Evolutionary conservation across 139 green algal species (phyloP).

Genomic region (Chlamydomonas incerta): DNA sequence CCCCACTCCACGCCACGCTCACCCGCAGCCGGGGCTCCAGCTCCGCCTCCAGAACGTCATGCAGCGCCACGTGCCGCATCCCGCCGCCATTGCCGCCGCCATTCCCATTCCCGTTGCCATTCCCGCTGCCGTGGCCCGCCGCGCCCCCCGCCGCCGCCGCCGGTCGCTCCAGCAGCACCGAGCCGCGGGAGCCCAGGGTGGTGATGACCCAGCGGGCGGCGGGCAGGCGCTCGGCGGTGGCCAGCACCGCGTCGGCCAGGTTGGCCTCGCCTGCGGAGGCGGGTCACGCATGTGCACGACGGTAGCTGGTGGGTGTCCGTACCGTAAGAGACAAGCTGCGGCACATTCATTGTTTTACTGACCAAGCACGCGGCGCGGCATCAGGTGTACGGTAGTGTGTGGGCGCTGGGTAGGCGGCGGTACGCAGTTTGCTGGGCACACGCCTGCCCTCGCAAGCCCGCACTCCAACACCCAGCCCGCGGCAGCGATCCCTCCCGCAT

Average conservation of each 20-base stretch:
- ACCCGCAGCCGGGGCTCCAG: background rate
- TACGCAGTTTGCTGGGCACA: too few relatives aligned
- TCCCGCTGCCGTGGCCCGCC: background rate
- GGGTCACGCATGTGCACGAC: too few relatives aligned
- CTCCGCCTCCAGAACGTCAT: background rate
- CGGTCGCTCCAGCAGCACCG: slow-evolving; percentile 74
- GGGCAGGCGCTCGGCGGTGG: slow-evolving; percentile 74
- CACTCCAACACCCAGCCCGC: too few relatives aligned
- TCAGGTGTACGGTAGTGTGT: too few relatives aligned
- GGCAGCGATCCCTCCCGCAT: too few relatives aligned
- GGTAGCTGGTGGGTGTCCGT: too few relatives aligned
- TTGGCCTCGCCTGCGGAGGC: slow-evolving; percentile 65
- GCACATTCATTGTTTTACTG: too few relatives aligned
- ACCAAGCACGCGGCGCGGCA: too few relatives aligned
- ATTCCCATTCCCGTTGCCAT: slow-evolving; percentile 40
- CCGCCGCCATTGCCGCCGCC: background rate
- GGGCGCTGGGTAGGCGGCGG: too few relatives aligned
- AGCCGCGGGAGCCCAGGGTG: slow-evolving; percentile 77
- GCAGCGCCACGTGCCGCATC: background rate
- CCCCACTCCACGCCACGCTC: too few relatives aligned
- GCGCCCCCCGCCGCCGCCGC: background rate
- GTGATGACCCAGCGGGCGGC: slow-evolving; percentile 71
- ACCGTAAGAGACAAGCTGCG: too few relatives aligned
- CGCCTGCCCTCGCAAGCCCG: too few relatives aligned
- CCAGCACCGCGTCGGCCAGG: slow-evolving; percentile 82